Evolutionary conservation across 23 red algal species (phyloP), one percentile per base, ranked within the genome.

Genomic region (Gracilariopsis chorda): DNA sequence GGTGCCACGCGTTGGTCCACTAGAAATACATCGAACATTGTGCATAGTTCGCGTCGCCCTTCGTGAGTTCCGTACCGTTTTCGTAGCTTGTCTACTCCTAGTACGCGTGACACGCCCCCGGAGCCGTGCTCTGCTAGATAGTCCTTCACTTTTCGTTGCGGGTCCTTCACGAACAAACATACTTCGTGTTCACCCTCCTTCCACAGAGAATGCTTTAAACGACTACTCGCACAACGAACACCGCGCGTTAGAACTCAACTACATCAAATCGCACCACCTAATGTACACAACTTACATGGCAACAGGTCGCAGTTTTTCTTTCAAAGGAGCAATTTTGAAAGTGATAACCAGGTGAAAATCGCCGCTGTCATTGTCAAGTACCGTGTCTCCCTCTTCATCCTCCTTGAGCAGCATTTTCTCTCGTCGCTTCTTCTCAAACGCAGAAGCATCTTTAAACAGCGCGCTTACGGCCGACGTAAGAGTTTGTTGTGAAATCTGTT

Each of bases 91-190:
- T 80, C 43, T 10, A 94, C 70, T 12, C 90, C 95, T 27, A 98
- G 80, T n/a, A 98, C 95, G n/a, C 78, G 59, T n/a, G 71, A 81
- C 4, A 96, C 81, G 13, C 69, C 88, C 0, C 59, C 76, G 40
- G 63, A 35, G 19, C 70, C 78, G 17, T 63, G 58, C 19, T 65
- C 55, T 21, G 79, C 85, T 11, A 97, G 48, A 71, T 93, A 81
- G 40, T 97, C 90, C 70, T 97, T 97, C 1, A 97, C 75, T 12
- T 73, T 44, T 12, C 84, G 44, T 36, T 98, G 84, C 24, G 90
- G 90, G 56, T 98, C 95, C 57, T 98, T 98, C 3, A 94, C 90
- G 61, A 98, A 84, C 46, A 98, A 82, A 59, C 90, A 94, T 13
- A 98, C 84, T 24, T 98, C 91, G 30, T 51, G 45, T 20, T 80